Evolutionary conservation across 2,329 filamentous ascomycete species (phyloP), one percentile per base, ranked within the genome.

Genomic region (Penicillium oxalicum): DNA sequence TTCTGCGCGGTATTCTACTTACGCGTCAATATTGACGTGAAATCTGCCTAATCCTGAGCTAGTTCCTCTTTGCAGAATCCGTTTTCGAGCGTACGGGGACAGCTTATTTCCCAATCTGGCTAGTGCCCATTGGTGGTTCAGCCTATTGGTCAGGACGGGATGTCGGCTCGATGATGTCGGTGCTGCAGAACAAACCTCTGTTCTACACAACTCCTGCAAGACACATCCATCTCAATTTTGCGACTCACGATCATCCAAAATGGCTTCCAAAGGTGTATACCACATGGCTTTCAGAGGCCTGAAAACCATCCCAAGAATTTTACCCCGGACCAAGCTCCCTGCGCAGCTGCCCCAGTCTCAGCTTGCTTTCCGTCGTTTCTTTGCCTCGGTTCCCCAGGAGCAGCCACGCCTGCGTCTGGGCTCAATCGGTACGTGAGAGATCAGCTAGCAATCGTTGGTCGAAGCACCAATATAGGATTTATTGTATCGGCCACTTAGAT

Each of bases 391-490:
- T 18, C 45, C 64, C 24, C 61, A 59, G 38, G 64, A 67, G 45
- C 65, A 68, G 55, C 65, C 65, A 38, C 64, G 62, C 39, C 54
- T 68, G 55, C 65, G 65, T 42, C 57, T 67, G 40, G 64, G 64
- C 33, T 64, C 65, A n/a, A 65, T 56, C n/a, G 65, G 65, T 67
- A 61, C 38, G 29, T 18, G 33, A 11, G 28, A 24, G 27, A 40
- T 28, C 12, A n/a, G 4, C 24, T 37, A 8, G 4, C 24, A 32
- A n/a, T 9, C 9, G 9, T 12, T 18, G 18, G 2, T 11, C 38
- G 5, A 18, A 44, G 9, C 9, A 13, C 3, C 9, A 18, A 12
- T 25, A 33, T 9, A 11, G 33, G 29, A 5, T 29, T 4, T 28
- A 40, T 12, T 5, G 5, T 1, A 39, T 26, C 12, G 38, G 55